Percentiles rank a stretch among this genome's conserved stretches.
These are phyloP conservation scores for Cytospora piceae DNA, from an alignment of 2,329 filamentous ascomycete species.

Conservation along the genomic window DNA sequence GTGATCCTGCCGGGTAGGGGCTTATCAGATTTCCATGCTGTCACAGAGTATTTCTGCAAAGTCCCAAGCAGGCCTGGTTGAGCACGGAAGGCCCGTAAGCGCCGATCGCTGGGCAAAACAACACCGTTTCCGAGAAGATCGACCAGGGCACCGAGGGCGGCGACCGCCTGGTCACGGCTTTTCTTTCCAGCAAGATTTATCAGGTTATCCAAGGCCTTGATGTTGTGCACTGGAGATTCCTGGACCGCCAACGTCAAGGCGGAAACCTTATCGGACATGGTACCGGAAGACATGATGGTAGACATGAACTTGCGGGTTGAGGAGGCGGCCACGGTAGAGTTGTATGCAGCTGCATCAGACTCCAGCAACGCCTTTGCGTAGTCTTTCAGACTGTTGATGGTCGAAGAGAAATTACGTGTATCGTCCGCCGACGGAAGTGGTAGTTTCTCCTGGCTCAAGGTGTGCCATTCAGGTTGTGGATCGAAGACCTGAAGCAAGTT, in stretches of 20 bases:
- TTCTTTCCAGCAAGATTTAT: slow-evolving; percentile 86
- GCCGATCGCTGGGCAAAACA: slow-evolving; percentile 79
- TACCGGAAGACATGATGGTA: slow-evolving; percentile 95
- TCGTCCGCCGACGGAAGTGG: slow-evolving; percentile 51
- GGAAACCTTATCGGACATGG: slow-evolving; percentile 94
- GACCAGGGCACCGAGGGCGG: slow-evolving; percentile 89
- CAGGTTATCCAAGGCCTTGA: slow-evolving; percentile 84
- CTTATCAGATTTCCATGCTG: slow-evolving; percentile 69
- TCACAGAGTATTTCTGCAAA: slow-evolving; percentile 63
- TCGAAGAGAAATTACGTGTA: slow-evolving; percentile 46
- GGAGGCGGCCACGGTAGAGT: slow-evolving; percentile 72
- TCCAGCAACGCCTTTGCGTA: slow-evolving; percentile 78
- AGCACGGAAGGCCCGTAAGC: slow-evolving; percentile 75
- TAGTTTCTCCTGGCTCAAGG: slow-evolving; percentile 47
- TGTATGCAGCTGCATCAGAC: slow-evolving; percentile 76
- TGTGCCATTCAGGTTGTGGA: slow-evolving; percentile 62
- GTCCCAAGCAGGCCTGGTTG: slow-evolving; percentile 77
- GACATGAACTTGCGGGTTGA: slow-evolving; percentile 96
- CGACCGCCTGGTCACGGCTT: slow-evolving; percentile 88
- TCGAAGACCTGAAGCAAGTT: slow-evolving; percentile 53
- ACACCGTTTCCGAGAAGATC: slow-evolving; percentile 91
- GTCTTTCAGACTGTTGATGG: slow-evolving; percentile 60
- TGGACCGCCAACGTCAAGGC: slow-evolving; percentile 92
- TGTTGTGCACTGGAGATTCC: slow-evolving; percentile 93
- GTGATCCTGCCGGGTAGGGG: slow-evolving; percentile 74